These are phyloP conservation scores for Cadophora gregata DNA, from an alignment of 2,329 filamentous ascomycete genomes.

Conservation along the genomic window DNA sequence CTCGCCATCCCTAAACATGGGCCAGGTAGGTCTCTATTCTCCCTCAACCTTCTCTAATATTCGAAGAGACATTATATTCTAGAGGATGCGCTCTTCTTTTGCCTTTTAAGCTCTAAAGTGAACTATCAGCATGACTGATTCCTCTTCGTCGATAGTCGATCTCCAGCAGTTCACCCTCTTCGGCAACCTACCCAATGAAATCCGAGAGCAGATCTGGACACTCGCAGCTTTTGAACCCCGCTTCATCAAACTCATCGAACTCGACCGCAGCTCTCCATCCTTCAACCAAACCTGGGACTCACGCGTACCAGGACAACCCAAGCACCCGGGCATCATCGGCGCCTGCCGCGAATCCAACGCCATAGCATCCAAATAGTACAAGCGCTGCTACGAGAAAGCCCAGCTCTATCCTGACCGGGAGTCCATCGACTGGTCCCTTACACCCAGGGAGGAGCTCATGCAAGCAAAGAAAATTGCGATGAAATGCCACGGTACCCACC, in stretches of 20 bases:
- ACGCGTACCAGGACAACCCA: not conserved
- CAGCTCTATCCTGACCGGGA: not conserved
- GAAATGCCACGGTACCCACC: not conserved
- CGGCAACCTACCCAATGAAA: not conserved
- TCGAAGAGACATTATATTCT: too few relatives aligned
- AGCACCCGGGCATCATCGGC: not conserved
- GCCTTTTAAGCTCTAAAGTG: too few relatives aligned
- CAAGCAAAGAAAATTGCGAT: not conserved
- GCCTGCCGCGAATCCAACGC: not conserved
- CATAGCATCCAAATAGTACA: not conserved
- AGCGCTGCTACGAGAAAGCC: not conserved
- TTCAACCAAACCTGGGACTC: constrained; percentile 8
- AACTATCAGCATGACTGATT: not conserved
- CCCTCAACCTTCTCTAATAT: too few relatives aligned
- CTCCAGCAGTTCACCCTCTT: constrained; percentile 1
- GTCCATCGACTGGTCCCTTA: not conserved
- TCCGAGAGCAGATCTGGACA: not conserved
- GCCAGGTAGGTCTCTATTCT: too few relatives aligned
- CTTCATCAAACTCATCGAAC: constrained; percentile 6
- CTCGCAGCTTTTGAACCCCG: constrained; percentile 6
- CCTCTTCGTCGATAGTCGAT: not conserved
- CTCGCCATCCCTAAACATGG: too few relatives aligned
- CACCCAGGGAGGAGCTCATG: not conserved
- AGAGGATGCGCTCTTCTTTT: too few relatives aligned
- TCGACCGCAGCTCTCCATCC: not conserved